Percentiles rank a stretch among this genome's conserved stretches.
Conservation (phyloP, 805 yeast genomes). For the Zygosaccharomyces gambellarensis region DNA sequence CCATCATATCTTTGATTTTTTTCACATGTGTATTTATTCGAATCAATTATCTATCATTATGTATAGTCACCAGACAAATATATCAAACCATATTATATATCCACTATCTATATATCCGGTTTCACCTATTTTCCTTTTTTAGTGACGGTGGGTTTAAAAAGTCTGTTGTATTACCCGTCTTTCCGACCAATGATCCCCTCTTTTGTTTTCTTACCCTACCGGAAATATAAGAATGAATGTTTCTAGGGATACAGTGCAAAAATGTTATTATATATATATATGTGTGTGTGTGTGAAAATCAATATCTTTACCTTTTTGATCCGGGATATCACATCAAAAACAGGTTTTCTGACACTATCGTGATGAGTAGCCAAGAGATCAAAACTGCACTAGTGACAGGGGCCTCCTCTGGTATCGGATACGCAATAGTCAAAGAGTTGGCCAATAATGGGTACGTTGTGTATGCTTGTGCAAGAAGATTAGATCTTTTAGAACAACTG, state of each 20-base stretch:
- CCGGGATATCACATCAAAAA: background rate
- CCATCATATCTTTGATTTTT: background rate
- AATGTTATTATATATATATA: background rate
- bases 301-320: background rate
- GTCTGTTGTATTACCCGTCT: too few relatives aligned
- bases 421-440: conserved; percentile 42
- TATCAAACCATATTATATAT: background rate
- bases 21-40: background rate
- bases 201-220: background rate
- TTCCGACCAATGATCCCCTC: too few relatives aligned
- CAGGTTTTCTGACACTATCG: background rate
- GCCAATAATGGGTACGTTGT: conserved; percentile 53
- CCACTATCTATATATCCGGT: background rate
- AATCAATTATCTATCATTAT: background rate
- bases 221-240: too few relatives aligned
- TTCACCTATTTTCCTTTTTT: too few relatives aligned
- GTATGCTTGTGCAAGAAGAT: conserved; percentile 69
- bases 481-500: conserved; percentile 50
- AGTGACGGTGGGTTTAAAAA: too few relatives aligned
- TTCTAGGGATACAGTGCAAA: background rate
- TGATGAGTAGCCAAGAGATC: background rate
- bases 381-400: conserved; percentile 55
- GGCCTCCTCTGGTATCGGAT: conserved; percentile 58
- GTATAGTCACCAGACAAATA: background rate
- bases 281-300: background rate